Evolutionary conservation across 1,284 basidiomycete species (phyloP).

Genomic region (Cryptococcus sp.): DNA sequence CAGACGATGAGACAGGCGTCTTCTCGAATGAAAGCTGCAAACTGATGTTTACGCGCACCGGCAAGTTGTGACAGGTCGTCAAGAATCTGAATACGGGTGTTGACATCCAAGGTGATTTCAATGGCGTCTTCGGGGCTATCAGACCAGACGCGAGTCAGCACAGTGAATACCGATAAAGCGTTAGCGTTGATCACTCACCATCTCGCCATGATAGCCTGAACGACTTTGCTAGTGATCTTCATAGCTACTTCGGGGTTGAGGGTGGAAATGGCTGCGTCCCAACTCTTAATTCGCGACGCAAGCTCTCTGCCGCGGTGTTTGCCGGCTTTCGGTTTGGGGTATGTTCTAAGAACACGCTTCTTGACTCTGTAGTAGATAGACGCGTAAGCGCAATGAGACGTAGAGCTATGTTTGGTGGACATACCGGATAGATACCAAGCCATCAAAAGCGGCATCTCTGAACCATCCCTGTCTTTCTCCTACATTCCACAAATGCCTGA

Average conservation of each 20-base stretch:
- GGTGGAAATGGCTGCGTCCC: conserved; percentile 65
- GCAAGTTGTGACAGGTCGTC: conserved; percentile 45
- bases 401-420: conserved; percentile 2
- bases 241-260: conserved; percentile 79
- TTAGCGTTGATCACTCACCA: conserved; percentile 58
- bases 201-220: conserved; percentile 69
- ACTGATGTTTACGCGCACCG: conserved; percentile 48
- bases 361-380: conserved; percentile 29
- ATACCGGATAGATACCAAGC: conserved; percentile 46
- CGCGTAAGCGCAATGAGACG: background rate
- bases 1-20: conserved; percentile 45
- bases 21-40: conserved; percentile 44
- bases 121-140: conserved; percentile 35
- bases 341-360: conserved; percentile 37
- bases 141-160: background rate
- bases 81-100: conserved; percentile 49
- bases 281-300: conserved; percentile 29
- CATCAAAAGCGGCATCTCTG: conserved; percentile 40
- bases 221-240: conserved; percentile 75
- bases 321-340: conserved; percentile 31
- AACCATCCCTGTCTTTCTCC: conserved; percentile 47
- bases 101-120: conserved; percentile 46
- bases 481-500: conserved; percentile 42
- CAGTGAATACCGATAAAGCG: background rate
- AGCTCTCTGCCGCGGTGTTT: conserved; percentile 28